These are phyloP conservation scores for Penicillium sp. DNA, from an alignment of 2,329 filamentous ascomycete species.

Conservation along the genomic window DNA sequence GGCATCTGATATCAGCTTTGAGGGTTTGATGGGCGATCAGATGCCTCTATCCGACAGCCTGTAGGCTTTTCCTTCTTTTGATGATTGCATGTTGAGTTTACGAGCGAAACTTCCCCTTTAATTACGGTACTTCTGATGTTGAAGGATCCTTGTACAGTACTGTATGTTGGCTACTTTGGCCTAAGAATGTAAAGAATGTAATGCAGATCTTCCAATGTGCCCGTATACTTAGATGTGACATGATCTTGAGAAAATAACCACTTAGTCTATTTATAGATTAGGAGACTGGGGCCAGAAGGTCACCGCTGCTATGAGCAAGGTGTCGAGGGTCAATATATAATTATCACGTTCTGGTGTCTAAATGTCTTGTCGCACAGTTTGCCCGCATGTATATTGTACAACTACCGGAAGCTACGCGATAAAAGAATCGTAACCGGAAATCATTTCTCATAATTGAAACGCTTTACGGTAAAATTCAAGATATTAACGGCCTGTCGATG, in stretches of 20 bases:
- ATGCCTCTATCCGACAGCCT: constrained; percentile 4
- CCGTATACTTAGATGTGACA: not conserved
- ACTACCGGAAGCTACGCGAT: not conserved
- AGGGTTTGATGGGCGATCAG: constrained; percentile 5
- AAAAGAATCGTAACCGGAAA: not conserved
- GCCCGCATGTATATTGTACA: no score
- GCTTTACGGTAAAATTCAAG: not conserved
- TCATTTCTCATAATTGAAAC: not conserved
- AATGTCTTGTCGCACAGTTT: no score
- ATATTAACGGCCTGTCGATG: not conserved
- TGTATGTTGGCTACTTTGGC: not conserved
- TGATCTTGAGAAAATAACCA: not conserved
- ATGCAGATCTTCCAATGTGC: not conserved
- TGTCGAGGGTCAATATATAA: no score
- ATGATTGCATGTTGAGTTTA: constrained; percentile 9
- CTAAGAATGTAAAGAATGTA: not conserved
- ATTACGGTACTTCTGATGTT: not conserved
- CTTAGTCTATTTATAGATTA: no score
- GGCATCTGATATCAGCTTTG: not conserved
- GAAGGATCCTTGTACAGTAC: not conserved
- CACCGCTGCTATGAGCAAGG: no score
- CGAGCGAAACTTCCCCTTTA: not conserved
- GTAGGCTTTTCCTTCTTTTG: not conserved
- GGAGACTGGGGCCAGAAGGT: no score
- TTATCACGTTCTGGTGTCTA: no score